Conservation (phyloP, 257 asterid genomes). For the Solanum piurae region DNA sequence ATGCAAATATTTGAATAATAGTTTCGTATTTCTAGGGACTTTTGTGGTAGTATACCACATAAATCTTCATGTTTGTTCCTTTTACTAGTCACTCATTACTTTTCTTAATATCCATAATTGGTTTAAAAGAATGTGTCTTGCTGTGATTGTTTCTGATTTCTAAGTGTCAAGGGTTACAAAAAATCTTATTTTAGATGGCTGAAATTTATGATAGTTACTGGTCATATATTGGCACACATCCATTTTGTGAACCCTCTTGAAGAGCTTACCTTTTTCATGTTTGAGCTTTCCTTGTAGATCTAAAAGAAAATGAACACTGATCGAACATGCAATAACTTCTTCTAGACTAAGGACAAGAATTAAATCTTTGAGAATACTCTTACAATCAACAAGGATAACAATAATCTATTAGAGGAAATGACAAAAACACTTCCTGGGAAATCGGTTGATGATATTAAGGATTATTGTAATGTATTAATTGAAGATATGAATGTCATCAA, state of each 20-base stretch:
- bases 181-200: too few relatives aligned
- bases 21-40: neutral
- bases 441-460: conserved; percentile 22
- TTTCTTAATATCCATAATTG: too few relatives aligned
- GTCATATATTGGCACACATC: neutral
- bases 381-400: conserved; percentile 4
- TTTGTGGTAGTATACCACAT: neutral
- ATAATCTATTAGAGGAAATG: conserved; percentile 18
- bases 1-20: neutral
- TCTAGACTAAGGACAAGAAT: too few relatives aligned
- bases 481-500: conserved; percentile 27
- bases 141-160: too few relatives aligned
- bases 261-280: too few relatives aligned
- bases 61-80: too few relatives aligned
- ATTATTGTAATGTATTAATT: conserved; percentile 16
- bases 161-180: too few relatives aligned
- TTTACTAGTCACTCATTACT: too few relatives aligned
- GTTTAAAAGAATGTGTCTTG: too few relatives aligned
- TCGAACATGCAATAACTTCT: neutral
- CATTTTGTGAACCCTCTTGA: too few relatives aligned
- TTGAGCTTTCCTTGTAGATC: too few relatives aligned
- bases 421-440: conserved; percentile 26
- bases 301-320: conserved; percentile 5
- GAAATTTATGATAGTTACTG: neutral
- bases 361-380: conserved; percentile 8